phyloP scores from a whole-genome alignment of 2,329 filamentous ascomycete genomes.

The Beauveria sp. region DNA sequence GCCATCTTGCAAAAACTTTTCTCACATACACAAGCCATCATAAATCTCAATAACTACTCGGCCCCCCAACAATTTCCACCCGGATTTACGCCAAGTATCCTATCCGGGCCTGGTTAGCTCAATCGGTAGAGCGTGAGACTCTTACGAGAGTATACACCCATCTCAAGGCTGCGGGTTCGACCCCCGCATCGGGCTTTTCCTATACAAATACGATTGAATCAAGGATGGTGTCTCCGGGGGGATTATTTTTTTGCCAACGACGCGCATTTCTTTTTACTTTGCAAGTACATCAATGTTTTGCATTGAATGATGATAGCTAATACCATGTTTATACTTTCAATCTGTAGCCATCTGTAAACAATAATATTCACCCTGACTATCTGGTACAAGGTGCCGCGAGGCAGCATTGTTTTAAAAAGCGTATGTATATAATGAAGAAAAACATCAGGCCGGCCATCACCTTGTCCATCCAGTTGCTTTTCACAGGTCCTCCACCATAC shows the following conservation, averaged over 20 bases:
- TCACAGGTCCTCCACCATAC: not conserved
- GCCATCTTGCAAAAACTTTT: too few species aligned
- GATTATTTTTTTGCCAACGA: constrained; percentile 32
- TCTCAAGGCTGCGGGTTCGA: constrained; percentile 51
- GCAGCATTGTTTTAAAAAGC: constrained; percentile 33
- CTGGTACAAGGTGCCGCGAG: constrained; percentile 37
- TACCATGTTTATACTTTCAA: too few species aligned
- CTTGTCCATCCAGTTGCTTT: not conserved
- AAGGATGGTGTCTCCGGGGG: constrained; percentile 22
- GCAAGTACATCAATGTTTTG: too few species aligned
- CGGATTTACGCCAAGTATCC: not conserved
- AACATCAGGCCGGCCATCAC: not conserved
- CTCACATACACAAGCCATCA: too few species aligned
- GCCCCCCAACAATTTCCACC: too few species aligned
- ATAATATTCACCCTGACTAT: constrained; percentile 1
- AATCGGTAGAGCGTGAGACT: constrained; percentile 69
- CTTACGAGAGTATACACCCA: constrained; percentile 32
- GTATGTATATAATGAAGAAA: constrained; percentile 7
- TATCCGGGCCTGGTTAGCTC: constrained; percentile 43
- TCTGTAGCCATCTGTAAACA: not conserved
- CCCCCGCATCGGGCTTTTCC: constrained; percentile 33
- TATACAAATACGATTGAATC: constrained; percentile 17
- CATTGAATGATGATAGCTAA: too few species aligned
- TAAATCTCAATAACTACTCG: too few species aligned
- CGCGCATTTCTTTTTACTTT: not conserved